Evolutionary conservation across 2,329 filamentous ascomycete species (phyloP), one percentile per base, ranked within the genome.

Genomic region (Ophiostoma sp.): DNA sequence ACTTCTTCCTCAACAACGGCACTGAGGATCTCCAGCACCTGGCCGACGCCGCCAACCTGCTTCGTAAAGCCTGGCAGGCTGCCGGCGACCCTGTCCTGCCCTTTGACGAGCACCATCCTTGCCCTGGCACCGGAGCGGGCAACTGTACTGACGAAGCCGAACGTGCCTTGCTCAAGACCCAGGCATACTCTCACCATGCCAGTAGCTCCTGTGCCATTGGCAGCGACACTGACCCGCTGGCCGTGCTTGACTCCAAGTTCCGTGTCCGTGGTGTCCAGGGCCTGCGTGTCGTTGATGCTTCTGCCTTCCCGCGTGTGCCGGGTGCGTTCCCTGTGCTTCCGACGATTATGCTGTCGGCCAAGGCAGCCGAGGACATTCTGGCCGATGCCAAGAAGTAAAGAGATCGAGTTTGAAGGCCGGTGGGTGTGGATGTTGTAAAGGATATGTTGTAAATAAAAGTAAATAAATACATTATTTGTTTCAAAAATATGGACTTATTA

Each of bases 241-340:
- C 86, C 5, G 87, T 89, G 3, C 78, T 90, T 0, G 82, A 84
- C 69, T 88, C 89, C 78, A 82, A 84, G 69, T 88, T 89, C 78
- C 82, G 83, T 15, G 87, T 90, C 1, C 81, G 84, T 48, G 87
- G 87, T 3, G 84, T 88, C 0, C 78, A 80, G 3, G 83, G 84
- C 0, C 80, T 90, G 69, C 81, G 88, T 31, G 88, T 89, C 8
- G 88, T 90, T 2, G 88, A 90, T 80, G 88, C 86, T 1, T 84
- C 82, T 33, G 82, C 84, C 0, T 89, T 86, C 74, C 86, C 87
- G 0, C 82, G 81, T 50, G 86, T 80, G 17, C 79, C 80, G 1
- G 87, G 87, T 0, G 76, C 76, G 28, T 55, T 84, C 82, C 22
- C 88, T 83, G 77, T 84, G 83, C 74, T 86, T 2, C 83, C 87